These are phyloP conservation scores for Mycena capillaripes DNA, from an alignment of 768 basidiomycete genomes.

Conservation along the genomic window DNA sequence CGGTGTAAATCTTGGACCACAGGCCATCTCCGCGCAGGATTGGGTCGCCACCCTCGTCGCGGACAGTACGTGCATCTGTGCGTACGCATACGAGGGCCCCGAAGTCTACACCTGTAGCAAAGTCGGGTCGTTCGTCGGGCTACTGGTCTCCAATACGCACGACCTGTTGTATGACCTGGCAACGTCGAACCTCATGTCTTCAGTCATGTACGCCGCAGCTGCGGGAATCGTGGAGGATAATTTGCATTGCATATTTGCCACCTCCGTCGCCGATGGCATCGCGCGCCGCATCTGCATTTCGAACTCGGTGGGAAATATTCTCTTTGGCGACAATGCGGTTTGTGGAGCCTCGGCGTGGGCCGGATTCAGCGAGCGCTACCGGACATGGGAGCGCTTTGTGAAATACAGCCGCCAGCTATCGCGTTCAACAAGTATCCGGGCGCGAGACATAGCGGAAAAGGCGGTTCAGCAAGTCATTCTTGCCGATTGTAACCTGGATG, in stretches of 20 bases:
- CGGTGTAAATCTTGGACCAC: background rate
- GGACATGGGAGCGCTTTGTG: conserved; percentile 23
- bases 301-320: background rate
- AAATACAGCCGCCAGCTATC: conserved; percentile 4
- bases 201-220: conserved; percentile 12
- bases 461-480: background rate
- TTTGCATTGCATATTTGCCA: background rate
- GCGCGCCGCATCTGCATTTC: background rate
- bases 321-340: conserved; percentile 4
- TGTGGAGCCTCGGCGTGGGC: background rate
- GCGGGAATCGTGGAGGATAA: background rate
- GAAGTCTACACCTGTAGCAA: background rate
- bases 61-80: background rate
- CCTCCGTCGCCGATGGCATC: background rate
- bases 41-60: conserved; percentile 4
- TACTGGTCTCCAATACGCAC: conserved; percentile 1
- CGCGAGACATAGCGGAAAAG: background rate
- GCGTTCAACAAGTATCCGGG: background rate
- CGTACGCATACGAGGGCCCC: background rate
- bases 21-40: background rate
- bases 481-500: too few relatives aligned
- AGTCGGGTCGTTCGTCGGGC: background rate
- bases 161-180: conserved; percentile 16
- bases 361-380: background rate
- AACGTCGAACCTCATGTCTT: conserved; percentile 21